A percentile compares a stretch with the other conserved stretches of the same genome.
Evolutionary conservation across 805 yeast species (phyloP).

Genomic region (Saturnispora serradocipensis): DNA sequence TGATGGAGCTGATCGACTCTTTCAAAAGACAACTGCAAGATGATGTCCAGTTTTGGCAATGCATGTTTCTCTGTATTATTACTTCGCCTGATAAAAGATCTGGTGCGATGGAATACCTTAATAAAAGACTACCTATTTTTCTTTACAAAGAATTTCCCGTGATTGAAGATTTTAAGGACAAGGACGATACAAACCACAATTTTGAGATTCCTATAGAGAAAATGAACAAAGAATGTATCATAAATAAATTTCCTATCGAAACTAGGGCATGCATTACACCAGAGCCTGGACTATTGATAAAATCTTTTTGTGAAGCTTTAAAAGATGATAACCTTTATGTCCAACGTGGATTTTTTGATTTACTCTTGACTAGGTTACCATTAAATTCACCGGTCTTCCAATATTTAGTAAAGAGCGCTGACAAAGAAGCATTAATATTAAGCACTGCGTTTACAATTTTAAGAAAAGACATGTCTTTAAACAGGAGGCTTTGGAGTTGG

Average conservation of each 20-base stretch:
- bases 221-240: slow-evolving; percentile 17
- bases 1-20: slow-evolving; percentile 49
- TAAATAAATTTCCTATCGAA: slow-evolving; percentile 24
- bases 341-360: slow-evolving; percentile 82
- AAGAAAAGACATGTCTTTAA: slow-evolving; percentile 86
- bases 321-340: slow-evolving; percentile 60
- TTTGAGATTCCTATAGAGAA: slow-evolving; percentile 4
- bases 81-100: slow-evolving; percentile 70
- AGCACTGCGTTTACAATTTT: slow-evolving; percentile 61
- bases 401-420: slow-evolving; percentile 37
- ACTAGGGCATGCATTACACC: slow-evolving; percentile 60
- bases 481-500: slow-evolving; percentile 92
- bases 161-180: slow-evolving; percentile 5
- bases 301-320: slow-evolving; percentile 67
- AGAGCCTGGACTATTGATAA: slow-evolving; percentile 66
- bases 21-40: slow-evolving; percentile 50
- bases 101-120: slow-evolving; percentile 78
- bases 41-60: slow-evolving; percentile 80
- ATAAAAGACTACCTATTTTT: slow-evolving; percentile 55
- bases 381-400: slow-evolving; percentile 52
- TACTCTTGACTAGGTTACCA: slow-evolving; percentile 59
- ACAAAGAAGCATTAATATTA: slow-evolving; percentile 49
- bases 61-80: slow-evolving; percentile 63
- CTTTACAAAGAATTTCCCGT: not conserved
- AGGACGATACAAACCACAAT: not conserved